Conservation (phyloP, 371 early-diverging fungal genomes). For the Phascolomyces articulosus region DNA sequence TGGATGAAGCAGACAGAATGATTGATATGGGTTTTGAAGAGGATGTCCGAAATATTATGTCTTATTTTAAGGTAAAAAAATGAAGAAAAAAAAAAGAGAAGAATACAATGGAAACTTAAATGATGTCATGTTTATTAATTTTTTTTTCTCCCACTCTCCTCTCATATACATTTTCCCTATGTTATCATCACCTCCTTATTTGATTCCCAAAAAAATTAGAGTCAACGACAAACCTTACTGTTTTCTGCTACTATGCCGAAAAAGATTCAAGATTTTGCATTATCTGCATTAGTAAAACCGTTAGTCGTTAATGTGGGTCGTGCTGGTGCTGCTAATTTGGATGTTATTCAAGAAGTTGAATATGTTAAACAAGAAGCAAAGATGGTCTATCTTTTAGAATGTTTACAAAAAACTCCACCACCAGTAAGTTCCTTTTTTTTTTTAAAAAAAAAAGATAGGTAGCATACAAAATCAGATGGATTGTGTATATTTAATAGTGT, state of each 20-base stretch:
- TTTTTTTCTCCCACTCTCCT: neutral
- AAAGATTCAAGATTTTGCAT: conserved; percentile 95
- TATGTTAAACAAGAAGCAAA: conserved; percentile 96
- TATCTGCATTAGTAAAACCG: conserved; percentile 86
- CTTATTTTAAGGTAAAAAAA: conserved; percentile 79
- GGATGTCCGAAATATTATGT: conserved; percentile 92
- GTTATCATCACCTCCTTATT: too few relatives aligned
- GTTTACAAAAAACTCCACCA: conserved; percentile 93
- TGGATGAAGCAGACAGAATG: conserved; percentile 99
- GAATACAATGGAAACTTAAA: neutral
- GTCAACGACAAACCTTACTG: conserved; percentile 86
- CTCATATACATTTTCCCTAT: too few relatives aligned
- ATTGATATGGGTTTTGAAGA: conserved; percentile 98
- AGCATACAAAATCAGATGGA: too few relatives aligned
- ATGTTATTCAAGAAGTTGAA: conserved; percentile 98
- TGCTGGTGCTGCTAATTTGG: conserved; percentile 96
- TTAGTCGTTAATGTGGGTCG: conserved; percentile 98
- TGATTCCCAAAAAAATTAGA: conserved; percentile 23
- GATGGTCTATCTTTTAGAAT: conserved; percentile 89
- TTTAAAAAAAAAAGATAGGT: neutral
- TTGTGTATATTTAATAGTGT: too few relatives aligned
- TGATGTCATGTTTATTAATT: too few relatives aligned
- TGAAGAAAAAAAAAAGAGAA: conserved; percentile 1
- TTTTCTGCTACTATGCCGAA: conserved; percentile 99
- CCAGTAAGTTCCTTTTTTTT: conserved; percentile 59